phyloP scores from a whole-genome alignment of 106 monocot species.

The Apostasia shenzhenica region DNA sequence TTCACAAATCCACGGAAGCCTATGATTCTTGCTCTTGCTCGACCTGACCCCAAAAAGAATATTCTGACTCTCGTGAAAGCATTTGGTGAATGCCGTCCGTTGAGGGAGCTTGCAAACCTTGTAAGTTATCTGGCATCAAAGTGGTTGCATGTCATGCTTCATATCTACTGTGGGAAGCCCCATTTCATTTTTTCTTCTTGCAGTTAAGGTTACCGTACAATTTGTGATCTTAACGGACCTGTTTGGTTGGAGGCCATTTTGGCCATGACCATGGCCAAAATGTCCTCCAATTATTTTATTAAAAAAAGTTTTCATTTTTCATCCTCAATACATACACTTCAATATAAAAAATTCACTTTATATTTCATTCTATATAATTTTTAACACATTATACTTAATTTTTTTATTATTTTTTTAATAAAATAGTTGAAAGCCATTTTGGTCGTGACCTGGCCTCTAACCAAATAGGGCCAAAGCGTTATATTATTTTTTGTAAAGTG shows the following conservation, averaged over 20 bases:
- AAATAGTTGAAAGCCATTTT: too few species aligned
- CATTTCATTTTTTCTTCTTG: too few species aligned
- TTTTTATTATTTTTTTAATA: too few species aligned
- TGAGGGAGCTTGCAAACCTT: conserved; percentile 94
- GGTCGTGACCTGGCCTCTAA: too few species aligned
- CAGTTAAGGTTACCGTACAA: too few species aligned
- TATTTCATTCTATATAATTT: too few species aligned
- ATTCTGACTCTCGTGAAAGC: conserved; percentile 89
- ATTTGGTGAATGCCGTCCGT: conserved; percentile 84
- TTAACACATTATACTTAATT: too few species aligned
- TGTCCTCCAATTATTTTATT: too few species aligned
- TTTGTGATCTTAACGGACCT: not conserved
- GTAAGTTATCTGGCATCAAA: conserved; percentile 21
- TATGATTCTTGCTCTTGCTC: conserved; percentile 97
- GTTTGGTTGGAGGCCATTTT: not conserved
- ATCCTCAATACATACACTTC: too few species aligned
- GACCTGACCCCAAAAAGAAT: conserved; percentile 97
- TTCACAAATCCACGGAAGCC: conserved; percentile 95
- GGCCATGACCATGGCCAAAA: too few species aligned
- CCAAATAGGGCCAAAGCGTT: not conserved
- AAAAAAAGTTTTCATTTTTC: too few species aligned
- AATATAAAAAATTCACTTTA: too few species aligned
- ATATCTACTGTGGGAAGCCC: not conserved
- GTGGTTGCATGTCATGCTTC: not conserved
- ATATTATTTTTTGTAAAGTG: not conserved